Conservation (phyloP, 345 rosid species). For the Ricinus communis region DNA sequence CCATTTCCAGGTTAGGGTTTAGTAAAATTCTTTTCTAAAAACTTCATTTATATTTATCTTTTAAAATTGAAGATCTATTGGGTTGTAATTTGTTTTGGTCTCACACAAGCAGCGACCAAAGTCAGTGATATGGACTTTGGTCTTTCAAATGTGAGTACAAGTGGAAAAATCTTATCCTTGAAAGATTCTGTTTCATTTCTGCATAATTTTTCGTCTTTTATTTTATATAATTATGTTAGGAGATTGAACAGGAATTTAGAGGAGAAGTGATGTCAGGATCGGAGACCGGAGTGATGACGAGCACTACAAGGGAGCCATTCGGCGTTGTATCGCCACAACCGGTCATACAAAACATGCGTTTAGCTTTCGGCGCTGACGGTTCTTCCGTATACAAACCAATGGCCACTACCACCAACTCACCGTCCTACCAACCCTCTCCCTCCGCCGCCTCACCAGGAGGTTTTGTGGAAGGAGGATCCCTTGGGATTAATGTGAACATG, state of each 20-base stretch:
- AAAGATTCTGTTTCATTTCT: neutral
- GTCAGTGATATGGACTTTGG: slow-evolving; percentile 7
- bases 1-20: neutral
- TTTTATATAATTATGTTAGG: too few species aligned
- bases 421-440: slow-evolving; percentile 26
- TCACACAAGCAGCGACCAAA: neutral
- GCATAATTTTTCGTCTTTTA: too few species aligned
- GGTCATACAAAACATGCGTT: slow-evolving; percentile 49
- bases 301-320: slow-evolving; percentile 35
- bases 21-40: neutral
- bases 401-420: slow-evolving; percentile 10
- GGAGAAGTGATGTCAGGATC: slow-evolving; percentile 48
- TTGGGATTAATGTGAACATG: slow-evolving; percentile 37
- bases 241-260: slow-evolving; percentile 15
- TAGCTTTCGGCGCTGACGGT: slow-evolving; percentile 48
- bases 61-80: slow-evolving; percentile 1
- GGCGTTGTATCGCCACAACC: slow-evolving; percentile 31
- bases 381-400: slow-evolving; percentile 47
- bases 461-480: slow-evolving; percentile 19
- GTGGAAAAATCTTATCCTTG: slow-evolving; percentile 3
- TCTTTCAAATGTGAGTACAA: neutral
- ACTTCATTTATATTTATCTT: neutral
- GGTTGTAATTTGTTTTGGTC: neutral
- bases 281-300: slow-evolving; percentile 53
- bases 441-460: slow-evolving; percentile 14